phyloP scores from a whole-genome alignment of 805 yeast species.

The Hanseniaspora occidentalis region DNA sequence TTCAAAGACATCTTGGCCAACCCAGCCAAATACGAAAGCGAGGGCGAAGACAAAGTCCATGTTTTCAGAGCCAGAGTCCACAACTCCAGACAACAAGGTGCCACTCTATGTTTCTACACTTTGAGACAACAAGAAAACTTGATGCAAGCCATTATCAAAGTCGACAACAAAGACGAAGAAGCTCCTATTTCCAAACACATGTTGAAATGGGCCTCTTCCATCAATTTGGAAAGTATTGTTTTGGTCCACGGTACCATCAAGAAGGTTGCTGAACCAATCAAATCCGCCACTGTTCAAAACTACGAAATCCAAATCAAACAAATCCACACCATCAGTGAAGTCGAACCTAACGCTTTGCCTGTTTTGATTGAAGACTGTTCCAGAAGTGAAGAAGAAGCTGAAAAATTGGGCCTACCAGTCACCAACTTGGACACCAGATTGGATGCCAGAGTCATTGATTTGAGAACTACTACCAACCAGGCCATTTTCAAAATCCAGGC shows the following conservation, averaged over 20 bases:
- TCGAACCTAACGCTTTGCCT: conserved; percentile 79
- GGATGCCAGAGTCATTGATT: conserved; percentile 89
- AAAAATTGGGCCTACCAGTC: conserved; percentile 79
- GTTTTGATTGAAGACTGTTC: conserved; percentile 93
- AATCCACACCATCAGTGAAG: conserved; percentile 67
- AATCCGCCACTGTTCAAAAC: conserved; percentile 84
- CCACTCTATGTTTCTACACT: conserved; percentile 80
- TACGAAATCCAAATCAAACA: conserved; percentile 71
- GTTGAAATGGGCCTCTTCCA: conserved; percentile 89
- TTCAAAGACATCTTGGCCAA: conserved; percentile 32
- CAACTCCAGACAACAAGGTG: conserved; percentile 89
- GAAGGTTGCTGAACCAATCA: conserved; percentile 77
- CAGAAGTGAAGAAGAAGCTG: conserved; percentile 90
- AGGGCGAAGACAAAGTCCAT: conserved; percentile 62
- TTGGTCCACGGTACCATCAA: conserved; percentile 75
- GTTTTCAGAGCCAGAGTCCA: conserved; percentile 90
- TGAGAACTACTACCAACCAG: conserved; percentile 94
- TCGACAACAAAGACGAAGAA: conserved; percentile 37
- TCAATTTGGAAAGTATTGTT: conserved; percentile 84
- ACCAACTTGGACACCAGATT: conserved; percentile 94
- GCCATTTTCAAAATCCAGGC: conserved; percentile 91
- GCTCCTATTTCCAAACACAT: conserved; percentile 75
- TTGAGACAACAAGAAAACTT: conserved; percentile 80
- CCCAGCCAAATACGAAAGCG: conserved; percentile 30
- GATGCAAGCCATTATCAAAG: conserved; percentile 76